Evolutionary conservation across 345 rosid species (phyloP).

Genomic region (Eucalyptus erythrocorys): DNA sequence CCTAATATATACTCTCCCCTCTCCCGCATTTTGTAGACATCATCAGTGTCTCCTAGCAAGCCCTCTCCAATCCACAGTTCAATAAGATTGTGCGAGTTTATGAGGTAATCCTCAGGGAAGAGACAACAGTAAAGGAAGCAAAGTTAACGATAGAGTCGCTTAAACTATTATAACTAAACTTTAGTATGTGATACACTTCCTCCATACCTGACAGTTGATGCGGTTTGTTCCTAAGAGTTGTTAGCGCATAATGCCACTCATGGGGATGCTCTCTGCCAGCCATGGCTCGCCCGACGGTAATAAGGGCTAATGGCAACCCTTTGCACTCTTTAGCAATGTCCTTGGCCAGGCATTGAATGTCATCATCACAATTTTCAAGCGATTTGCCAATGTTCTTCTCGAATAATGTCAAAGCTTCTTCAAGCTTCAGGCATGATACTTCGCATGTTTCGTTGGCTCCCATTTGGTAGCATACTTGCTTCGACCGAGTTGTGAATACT

Average conservation of each 20-base stretch:
- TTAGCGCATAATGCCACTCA: not conserved
- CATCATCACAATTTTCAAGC: too few species aligned
- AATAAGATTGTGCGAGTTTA: not conserved
- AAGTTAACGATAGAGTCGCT: not conserved
- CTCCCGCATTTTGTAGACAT: not conserved
- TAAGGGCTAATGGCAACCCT: slow-evolving; percentile 7
- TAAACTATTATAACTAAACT: slow-evolving; percentile 8
- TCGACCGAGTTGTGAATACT: not conserved
- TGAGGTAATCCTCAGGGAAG: not conserved
- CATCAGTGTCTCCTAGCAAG: not conserved
- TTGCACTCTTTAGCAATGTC: not conserved
- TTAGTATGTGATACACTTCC: not conserved
- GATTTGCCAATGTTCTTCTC: not conserved
- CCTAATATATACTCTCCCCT: not conserved
- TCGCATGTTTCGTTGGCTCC: not conserved
- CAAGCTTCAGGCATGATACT: not conserved
- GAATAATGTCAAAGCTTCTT: not conserved
- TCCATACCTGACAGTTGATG: not conserved
- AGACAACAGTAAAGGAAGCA: slow-evolving; percentile 3
- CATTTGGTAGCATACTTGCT: not conserved
- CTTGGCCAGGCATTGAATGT: not conserved
- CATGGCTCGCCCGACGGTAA: slow-evolving; percentile 5
- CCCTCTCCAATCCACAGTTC: slow-evolving; percentile 13
- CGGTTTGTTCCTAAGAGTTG: not conserved
- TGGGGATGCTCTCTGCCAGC: not conserved